Conservation (phyloP, 108 stramenopile species). For the Skeletonema grethae region DNA sequence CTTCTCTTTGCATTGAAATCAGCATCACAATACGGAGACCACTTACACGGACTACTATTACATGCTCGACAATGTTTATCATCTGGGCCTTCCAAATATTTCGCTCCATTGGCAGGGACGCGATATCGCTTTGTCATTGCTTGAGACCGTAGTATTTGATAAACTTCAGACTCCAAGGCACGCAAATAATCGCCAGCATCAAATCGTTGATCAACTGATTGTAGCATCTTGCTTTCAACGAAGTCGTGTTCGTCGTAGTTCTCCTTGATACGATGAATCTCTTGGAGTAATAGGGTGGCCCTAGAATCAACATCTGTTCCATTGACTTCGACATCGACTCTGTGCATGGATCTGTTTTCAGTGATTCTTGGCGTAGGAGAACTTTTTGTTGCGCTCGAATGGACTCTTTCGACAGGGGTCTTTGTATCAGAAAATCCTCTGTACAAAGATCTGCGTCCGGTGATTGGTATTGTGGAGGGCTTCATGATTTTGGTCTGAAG, state of each 20-base stretch:
- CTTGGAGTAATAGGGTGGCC: background rate
- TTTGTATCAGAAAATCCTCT: no score
- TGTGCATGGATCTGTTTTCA: background rate
- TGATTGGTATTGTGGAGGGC: no score
- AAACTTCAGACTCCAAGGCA: constrained; percentile 25
- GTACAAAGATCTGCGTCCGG: no score
- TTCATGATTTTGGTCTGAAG: no score
- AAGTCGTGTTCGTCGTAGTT: background rate
- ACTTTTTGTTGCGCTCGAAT: no score
- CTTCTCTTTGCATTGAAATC: constrained; percentile 17
- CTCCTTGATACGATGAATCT: background rate
- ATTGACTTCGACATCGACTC: no score
- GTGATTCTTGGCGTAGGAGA: background rate
- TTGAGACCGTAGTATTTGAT: constrained; percentile 22
- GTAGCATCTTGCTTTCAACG: constrained; percentile 26
- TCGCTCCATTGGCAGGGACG: background rate
- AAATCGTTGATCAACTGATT: constrained; percentile 24
- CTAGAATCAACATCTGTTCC: no score
- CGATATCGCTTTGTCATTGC: constrained; percentile 5
- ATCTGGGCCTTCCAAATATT: background rate
- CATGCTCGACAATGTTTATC: constrained; percentile 8
- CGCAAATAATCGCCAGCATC: constrained; percentile 6
- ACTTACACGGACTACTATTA: constrained; percentile 16
- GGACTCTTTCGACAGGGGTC: no score
- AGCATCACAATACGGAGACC: constrained; percentile 24